Conservation (phyloP, 768 basidiomycete genomes). For the Paxillus involutus region DNA sequence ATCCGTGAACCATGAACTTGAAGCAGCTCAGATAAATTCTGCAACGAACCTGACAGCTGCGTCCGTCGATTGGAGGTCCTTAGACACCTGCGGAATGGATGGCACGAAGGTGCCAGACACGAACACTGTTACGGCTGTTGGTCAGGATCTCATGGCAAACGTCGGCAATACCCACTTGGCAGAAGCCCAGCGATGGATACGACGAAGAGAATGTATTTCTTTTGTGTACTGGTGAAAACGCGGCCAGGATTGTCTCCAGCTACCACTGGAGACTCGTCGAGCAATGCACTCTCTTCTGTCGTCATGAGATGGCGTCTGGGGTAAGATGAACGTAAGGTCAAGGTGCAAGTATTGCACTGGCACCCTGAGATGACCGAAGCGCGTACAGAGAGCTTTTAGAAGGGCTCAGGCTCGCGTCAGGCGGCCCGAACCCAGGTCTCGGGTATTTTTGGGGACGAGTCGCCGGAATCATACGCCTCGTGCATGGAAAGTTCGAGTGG, state of each 20-base stretch:
- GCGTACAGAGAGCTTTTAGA: too few species aligned
- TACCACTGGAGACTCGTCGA: background rate
- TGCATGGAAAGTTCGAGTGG: too few species aligned
- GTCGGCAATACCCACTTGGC: constrained; percentile 39
- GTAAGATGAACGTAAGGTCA: background rate
- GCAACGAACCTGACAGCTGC: constrained; percentile 49
- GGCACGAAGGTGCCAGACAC: constrained; percentile 67
- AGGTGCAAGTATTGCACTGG: too few species aligned
- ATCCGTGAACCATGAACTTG: too few species aligned
- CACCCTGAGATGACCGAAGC: too few species aligned
- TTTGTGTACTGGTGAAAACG: constrained; percentile 50
- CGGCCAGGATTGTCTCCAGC: background rate
- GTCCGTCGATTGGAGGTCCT: constrained; percentile 54
- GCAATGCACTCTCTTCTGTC: constrained; percentile 1
- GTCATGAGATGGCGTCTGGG: background rate
- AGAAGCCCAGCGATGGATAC: constrained; percentile 59
- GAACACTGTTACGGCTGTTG: constrained; percentile 46
- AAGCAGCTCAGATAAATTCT: background rate
- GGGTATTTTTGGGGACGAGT: too few species aligned
- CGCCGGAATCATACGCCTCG: too few species aligned
- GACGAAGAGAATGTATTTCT: constrained; percentile 49
- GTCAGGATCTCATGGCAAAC: background rate
- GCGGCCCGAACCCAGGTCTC: too few species aligned
- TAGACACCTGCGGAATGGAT: constrained; percentile 64
- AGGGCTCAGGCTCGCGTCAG: too few species aligned